Conservation (phyloP, 1,284 basidiomycete species). For the Apiotrichum veenhuisii region DNA sequence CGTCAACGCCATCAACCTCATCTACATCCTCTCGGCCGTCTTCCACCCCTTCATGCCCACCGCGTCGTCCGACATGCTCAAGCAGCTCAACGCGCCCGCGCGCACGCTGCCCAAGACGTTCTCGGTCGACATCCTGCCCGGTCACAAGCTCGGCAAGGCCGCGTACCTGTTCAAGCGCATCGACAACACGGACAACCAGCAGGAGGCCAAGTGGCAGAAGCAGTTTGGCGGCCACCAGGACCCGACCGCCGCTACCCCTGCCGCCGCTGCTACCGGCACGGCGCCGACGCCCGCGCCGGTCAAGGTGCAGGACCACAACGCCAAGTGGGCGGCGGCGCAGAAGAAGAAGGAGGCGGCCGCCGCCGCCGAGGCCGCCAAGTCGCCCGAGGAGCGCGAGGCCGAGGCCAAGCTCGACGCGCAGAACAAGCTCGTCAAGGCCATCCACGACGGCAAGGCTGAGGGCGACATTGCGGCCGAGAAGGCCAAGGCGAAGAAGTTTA, state of each 20-base stretch:
- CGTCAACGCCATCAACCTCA: constrained; percentile 85
- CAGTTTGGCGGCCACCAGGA: constrained; percentile 69
- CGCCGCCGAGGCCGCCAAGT: constrained; percentile 40
- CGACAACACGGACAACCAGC: constrained; percentile 65
- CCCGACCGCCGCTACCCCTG: constrained; percentile 44
- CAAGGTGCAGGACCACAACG: constrained; percentile 33
- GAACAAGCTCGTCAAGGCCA: constrained; percentile 64
- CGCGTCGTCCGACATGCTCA: constrained; percentile 74
- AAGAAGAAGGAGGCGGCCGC: constrained; percentile 39
- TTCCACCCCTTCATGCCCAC: constrained; percentile 96
- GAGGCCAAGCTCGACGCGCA: constrained; percentile 67
- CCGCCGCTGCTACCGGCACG: constrained; percentile 27
- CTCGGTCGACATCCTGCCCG: constrained; percentile 76
- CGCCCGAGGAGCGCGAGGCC: constrained; percentile 48
- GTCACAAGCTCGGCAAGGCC: constrained; percentile 80
- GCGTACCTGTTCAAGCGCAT: constrained; percentile 92
- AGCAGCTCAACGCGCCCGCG: constrained; percentile 85
- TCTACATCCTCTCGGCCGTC: constrained; percentile 81
- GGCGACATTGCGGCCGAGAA: constrained; percentile 53
- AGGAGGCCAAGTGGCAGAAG: constrained; percentile 75
- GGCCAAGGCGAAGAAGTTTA: constrained; percentile 56
- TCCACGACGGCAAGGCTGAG: constrained; percentile 62
- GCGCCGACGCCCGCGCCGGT: constrained; percentile 32
- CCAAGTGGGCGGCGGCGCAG: constrained; percentile 29
- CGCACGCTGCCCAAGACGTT: constrained; percentile 66